These are phyloP conservation scores for Didymosphaeria variabile DNA, from an alignment of 2,329 filamentous ascomycete species.

Conservation along the genomic window DNA sequence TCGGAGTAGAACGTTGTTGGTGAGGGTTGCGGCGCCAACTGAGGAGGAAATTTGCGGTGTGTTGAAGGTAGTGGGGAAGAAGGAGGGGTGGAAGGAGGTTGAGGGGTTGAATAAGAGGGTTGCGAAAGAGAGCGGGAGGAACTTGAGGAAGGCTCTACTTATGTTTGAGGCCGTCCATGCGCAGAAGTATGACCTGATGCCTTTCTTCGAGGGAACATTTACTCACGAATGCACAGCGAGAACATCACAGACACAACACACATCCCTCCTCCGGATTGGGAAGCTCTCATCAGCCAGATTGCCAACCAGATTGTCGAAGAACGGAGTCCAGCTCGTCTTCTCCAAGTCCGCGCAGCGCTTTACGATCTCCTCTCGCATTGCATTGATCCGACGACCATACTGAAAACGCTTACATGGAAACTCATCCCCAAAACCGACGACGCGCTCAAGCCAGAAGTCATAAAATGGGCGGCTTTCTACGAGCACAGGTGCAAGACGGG, in stretches of 20 bases:
- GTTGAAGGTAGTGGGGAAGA: constrained; percentile 73
- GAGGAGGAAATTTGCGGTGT: constrained; percentile 85
- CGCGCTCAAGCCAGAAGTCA: constrained; percentile 86
- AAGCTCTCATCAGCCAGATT: constrained; percentile 86
- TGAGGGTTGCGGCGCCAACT: constrained; percentile 88
- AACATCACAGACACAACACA: constrained; percentile 86
- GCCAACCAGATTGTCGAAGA: constrained; percentile 95
- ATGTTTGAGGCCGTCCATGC: constrained; percentile 99
- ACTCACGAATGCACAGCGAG: constrained; percentile 67
- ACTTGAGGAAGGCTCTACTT: constrained; percentile 85
- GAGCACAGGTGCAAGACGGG: constrained; percentile 94
- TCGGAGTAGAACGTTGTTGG: constrained; percentile 86
- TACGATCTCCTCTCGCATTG: constrained; percentile 98
- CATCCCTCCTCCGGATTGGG: constrained; percentile 97
- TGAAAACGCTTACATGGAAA: constrained; percentile 95
- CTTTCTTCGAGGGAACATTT: neutral
- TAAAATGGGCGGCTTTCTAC: constrained; percentile 96
- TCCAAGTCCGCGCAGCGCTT: constrained; percentile 90
- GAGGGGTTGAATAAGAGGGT: constrained; percentile 82
- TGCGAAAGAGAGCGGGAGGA: constrained; percentile 88
- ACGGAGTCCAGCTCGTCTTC: constrained; percentile 86
- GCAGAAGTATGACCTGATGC: constrained; percentile 76
- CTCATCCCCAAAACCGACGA: constrained; percentile 88
- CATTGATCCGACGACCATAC: constrained; percentile 91
- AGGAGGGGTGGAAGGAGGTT: constrained; percentile 83